Evolutionary conservation across 1,139 yeast species (phyloP).

Genomic region (Geotrichum europaeum): DNA sequence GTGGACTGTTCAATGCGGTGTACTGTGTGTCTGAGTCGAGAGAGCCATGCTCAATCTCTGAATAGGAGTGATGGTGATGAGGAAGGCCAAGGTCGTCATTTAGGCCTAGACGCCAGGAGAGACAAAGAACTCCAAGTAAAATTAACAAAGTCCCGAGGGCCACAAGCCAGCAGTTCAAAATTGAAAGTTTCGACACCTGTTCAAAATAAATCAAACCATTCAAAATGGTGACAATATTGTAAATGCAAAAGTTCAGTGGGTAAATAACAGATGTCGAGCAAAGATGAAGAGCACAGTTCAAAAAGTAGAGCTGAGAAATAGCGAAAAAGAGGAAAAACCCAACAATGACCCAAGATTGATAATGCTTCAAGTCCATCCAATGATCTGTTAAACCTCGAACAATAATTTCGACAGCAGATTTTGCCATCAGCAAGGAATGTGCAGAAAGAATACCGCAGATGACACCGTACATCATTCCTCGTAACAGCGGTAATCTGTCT

Average conservation of each 20-base stretch:
- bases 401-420: constrained; percentile 69
- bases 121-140: constrained; percentile 48
- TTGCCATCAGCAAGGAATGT: constrained; percentile 78
- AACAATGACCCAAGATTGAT: constrained; percentile 48
- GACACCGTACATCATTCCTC: constrained; percentile 61
- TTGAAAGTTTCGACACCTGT: constrained; percentile 41
- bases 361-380: constrained; percentile 32
- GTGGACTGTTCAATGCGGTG: neutral
- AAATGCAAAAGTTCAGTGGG: constrained; percentile 80
- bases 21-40: neutral
- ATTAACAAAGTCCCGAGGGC: constrained; percentile 47
- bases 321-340: constrained; percentile 58
- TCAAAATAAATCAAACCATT: constrained; percentile 66
- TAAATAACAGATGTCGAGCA: constrained; percentile 74
- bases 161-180: constrained; percentile 41
- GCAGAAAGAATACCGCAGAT: constrained; percentile 79
- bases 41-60: constrained; percentile 7
- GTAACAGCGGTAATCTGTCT: constrained; percentile 13
- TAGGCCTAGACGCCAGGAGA: constrained; percentile 40
- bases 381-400: constrained; percentile 32
- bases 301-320: constrained; percentile 64
- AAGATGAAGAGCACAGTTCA: constrained; percentile 66
- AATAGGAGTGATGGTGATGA: constrained; percentile 7
- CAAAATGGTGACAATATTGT: constrained; percentile 65
- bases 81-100: constrained; percentile 17